These are phyloP conservation scores for Stachybotrys chlorohalonatus DNA, from an alignment of 2,329 filamentous ascomycete genomes.

Conservation along the genomic window DNA sequence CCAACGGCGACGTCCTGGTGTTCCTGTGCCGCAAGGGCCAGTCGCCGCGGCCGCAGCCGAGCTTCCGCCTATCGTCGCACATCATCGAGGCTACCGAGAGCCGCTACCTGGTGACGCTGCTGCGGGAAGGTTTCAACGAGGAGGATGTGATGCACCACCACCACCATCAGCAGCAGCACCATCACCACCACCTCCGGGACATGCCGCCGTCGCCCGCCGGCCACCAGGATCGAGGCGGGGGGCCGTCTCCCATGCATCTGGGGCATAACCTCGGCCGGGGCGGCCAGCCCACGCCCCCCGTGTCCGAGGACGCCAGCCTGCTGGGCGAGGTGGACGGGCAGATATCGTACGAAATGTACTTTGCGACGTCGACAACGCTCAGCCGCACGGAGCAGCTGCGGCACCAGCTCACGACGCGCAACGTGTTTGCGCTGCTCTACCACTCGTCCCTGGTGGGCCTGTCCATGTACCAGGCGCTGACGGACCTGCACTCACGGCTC, in stretches of 20 bases:
- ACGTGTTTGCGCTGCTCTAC: conserved; percentile 58
- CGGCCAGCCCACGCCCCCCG: conserved; percentile 19
- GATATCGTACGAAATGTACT: conserved; percentile 54
- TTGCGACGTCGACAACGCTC: conserved; percentile 44
- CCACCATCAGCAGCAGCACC: not conserved
- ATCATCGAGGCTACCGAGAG: conserved; percentile 50
- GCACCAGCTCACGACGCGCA: conserved; percentile 58
- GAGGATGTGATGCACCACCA: conserved; percentile 16
- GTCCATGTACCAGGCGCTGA: conserved; percentile 53
- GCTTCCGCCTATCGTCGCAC: conserved; percentile 49
- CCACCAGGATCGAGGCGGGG: not conserved
- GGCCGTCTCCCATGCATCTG: conserved; percentile 11
- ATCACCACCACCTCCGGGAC: not conserved
- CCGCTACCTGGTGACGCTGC: conserved; percentile 39
- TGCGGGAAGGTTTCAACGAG: conserved; percentile 44
- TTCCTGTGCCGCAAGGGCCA: conserved; percentile 41
- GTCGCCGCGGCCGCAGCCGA: conserved; percentile 28
- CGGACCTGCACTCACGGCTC: conserved; percentile 52
- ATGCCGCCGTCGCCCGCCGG: conserved; percentile 31
- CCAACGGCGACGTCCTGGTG: conserved; percentile 50
- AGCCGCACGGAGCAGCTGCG: conserved; percentile 39
- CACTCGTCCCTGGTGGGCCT: conserved; percentile 56
- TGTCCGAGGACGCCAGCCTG: conserved; percentile 29
- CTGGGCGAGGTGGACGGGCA: conserved; percentile 38
- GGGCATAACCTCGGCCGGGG: conserved; percentile 2